Evolutionary conservation across 192 early-diverging fungal genomes (phyloP).

Genomic region (Podila clonocystis): DNA sequence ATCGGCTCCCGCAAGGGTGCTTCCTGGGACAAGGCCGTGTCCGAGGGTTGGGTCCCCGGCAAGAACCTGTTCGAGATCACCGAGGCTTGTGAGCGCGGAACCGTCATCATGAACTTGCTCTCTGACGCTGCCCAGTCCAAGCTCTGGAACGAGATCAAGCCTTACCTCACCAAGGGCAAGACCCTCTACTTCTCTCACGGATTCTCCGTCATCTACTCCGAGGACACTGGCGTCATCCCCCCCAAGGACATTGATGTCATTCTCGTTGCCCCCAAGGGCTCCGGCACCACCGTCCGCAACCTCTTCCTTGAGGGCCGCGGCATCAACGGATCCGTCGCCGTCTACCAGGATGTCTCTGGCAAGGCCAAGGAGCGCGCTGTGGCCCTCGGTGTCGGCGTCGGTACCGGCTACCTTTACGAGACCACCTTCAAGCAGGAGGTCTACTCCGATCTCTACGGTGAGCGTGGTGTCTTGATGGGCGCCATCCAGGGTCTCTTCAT

Average conservation of each 20-base stretch:
- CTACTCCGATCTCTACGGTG: slow-evolving; percentile 95
- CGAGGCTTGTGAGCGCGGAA: slow-evolving; percentile 91
- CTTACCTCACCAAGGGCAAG: slow-evolving; percentile 94
- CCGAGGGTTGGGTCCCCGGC: slow-evolving; percentile 96
- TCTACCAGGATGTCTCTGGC: slow-evolving; percentile 94
- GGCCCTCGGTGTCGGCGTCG: slow-evolving; percentile 94
- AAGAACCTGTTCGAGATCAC: slow-evolving; percentile 95
- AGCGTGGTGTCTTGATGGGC: slow-evolving; percentile 99
- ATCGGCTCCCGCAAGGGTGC: slow-evolving; percentile 93
- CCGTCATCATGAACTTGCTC: slow-evolving; percentile 94
- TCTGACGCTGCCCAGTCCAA: slow-evolving; percentile 97
- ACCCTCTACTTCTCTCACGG: slow-evolving; percentile 99
- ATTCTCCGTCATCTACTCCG: slow-evolving; percentile 93
- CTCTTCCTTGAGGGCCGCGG: slow-evolving; percentile 98
- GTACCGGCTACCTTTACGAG: slow-evolving; percentile 97
- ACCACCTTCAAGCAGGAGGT: slow-evolving; percentile 98
- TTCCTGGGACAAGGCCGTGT: slow-evolving; percentile 91
- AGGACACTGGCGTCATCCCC: slow-evolving; percentile 91
- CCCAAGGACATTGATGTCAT: slow-evolving; percentile 96
- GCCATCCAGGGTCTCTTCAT: slow-evolving; percentile 97
- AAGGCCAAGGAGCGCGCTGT: slow-evolving; percentile 93
- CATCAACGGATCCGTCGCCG: slow-evolving; percentile 97
- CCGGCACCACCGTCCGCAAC: slow-evolving; percentile 94
- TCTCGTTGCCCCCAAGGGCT: slow-evolving; percentile 95
- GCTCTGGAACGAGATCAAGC: slow-evolving; percentile 89